These are phyloP conservation scores for Neostapfia colusana DNA, from an alignment of 176 grass and related monocot genomes.

Conservation along the genomic window DNA sequence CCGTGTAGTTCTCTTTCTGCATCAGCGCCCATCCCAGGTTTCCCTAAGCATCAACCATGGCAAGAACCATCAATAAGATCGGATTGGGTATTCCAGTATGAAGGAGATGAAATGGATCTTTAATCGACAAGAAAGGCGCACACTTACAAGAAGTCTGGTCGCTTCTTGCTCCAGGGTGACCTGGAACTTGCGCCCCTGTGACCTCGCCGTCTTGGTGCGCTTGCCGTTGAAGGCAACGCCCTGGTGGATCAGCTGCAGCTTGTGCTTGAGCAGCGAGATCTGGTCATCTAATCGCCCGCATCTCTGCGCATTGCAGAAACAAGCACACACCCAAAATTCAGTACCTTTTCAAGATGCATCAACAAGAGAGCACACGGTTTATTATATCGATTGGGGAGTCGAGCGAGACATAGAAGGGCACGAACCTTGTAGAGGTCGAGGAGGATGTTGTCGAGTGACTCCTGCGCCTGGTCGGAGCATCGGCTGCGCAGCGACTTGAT, in stretches of 20 bases:
- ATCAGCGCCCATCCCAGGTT: constrained; percentile 97
- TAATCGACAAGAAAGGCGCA: not conserved
- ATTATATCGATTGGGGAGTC: too few species aligned
- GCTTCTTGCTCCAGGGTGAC: constrained; percentile 95
- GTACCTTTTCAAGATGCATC: not conserved
- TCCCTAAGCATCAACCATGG: constrained; percentile 46
- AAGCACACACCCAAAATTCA: constrained; percentile 3
- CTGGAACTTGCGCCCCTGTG: constrained; percentile 94
- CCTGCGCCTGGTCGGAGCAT: constrained; percentile 92
- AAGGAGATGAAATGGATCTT: not conserved
- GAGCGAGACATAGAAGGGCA: too few species aligned
- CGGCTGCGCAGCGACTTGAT: constrained; percentile 91
- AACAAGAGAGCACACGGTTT: not conserved
- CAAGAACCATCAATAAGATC: not conserved
- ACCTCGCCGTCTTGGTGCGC: constrained; percentile 87
- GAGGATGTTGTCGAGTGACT: constrained; percentile 96
- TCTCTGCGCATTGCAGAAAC: constrained; percentile 49
- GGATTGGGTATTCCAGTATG: not conserved
- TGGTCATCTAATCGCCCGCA: constrained; percentile 89
- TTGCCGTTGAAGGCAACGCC: constrained; percentile 92
- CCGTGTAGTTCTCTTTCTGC: constrained; percentile 95
- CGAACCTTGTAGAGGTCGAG: constrained; percentile 92
- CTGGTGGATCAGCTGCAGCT: constrained; percentile 81
- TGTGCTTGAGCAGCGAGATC: constrained; percentile 78
- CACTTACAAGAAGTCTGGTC: constrained; percentile 80